Base-by-base conservation (phyloP, 1,284 basidiomycete genomes). In the Ganoderma resinaceum region DNA sequence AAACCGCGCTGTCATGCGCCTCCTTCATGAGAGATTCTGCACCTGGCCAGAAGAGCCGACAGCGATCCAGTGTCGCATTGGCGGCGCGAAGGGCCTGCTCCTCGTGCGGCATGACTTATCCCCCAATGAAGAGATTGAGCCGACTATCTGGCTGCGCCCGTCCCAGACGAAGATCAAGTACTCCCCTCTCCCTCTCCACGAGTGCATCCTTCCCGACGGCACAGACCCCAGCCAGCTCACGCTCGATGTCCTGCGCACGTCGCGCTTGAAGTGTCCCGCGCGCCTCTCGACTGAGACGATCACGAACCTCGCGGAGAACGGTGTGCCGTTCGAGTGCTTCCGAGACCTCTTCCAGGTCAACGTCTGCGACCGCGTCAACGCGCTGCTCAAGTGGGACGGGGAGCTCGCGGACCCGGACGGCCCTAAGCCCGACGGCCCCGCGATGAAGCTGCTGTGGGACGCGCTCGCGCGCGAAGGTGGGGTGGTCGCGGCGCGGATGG, bases 91-190 rank as follows among this genome's bases (percentile, higher is more conserved):
- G 71, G 77, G 72, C 23, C 69, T 78, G 0, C 68, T 77, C 23
- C 66, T 69, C 31, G 62, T 72, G 2, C 66, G 72, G 9, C 66
- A 71, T 31, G 69, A 73, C 29, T 61, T 63, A 62, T 60, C 62
- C 18, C 29, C 43, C 3, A 65, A 66, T 2, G 68, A 74, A 7
- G 72, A 73, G 8, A 31, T 70, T 31, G 67, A 61, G 2, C 78
- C 80, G 1, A 69, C 62, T 40, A 70, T 83, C 20, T 81, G 79
- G 74, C 71, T 85, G 6, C 80, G 84, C 1, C 74, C 77, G 0
- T 86, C 84, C 0, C 84, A 85, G 70, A 72, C 76, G 31, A 86
- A 86, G 70, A 84, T 85, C 63, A 73, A 72, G n/a, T 81, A 80
- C 65, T 49, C 71, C 11, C 2, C 46, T 3, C 42, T 67, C 26